These are phyloP conservation scores for Paraconiothyrium brasiliense DNA, from an alignment of 2,329 filamentous ascomycete species.

Conservation along the genomic window DNA sequence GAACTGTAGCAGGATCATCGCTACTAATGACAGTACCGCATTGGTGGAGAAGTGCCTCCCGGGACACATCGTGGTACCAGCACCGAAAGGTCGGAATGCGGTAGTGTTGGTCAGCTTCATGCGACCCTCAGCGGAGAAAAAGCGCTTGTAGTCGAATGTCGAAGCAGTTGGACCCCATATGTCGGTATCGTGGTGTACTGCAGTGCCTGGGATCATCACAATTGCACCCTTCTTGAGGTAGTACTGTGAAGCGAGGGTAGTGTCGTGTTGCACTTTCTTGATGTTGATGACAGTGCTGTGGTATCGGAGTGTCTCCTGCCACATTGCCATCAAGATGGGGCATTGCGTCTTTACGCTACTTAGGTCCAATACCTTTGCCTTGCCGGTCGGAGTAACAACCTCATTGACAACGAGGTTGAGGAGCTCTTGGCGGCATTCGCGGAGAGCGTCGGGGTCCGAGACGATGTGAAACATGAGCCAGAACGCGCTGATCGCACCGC, in stretches of 20 bases:
- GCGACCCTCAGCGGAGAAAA: conserved; percentile 25
- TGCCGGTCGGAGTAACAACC: neutral
- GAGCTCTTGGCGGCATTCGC: conserved; percentile 45
- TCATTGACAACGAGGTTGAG: conserved; percentile 14
- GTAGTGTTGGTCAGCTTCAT: conserved; percentile 34
- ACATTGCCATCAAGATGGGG: conserved; percentile 52
- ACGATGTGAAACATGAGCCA: conserved; percentile 54
- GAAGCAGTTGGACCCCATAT: conserved; percentile 46
- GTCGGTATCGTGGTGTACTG: conserved; percentile 41
- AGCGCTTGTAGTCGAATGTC: conserved; percentile 48
- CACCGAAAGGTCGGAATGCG: conserved; percentile 48
- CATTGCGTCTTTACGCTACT: conserved; percentile 48
- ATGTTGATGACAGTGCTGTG: conserved; percentile 50
- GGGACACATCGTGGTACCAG: conserved; percentile 48
- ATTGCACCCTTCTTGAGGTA: conserved; percentile 49
- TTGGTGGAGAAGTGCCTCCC: conserved; percentile 51
- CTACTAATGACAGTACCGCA: conserved; percentile 43
- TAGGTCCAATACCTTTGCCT: conserved; percentile 38
- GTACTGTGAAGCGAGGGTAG: conserved; percentile 40
- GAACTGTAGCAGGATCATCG: conserved; percentile 46
- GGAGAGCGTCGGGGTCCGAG: conserved; percentile 42
- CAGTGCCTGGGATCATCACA: conserved; percentile 48
- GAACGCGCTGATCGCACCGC: conserved; percentile 52
- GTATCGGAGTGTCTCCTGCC: conserved; percentile 55
- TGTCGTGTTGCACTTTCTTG: conserved; percentile 50